A percentile compares a stretch with the other conserved stretches of the same genome.
Conservation (phyloP, 1,284 basidiomycete species). For the Cutaneotrichosporon cavernicola region DNA sequence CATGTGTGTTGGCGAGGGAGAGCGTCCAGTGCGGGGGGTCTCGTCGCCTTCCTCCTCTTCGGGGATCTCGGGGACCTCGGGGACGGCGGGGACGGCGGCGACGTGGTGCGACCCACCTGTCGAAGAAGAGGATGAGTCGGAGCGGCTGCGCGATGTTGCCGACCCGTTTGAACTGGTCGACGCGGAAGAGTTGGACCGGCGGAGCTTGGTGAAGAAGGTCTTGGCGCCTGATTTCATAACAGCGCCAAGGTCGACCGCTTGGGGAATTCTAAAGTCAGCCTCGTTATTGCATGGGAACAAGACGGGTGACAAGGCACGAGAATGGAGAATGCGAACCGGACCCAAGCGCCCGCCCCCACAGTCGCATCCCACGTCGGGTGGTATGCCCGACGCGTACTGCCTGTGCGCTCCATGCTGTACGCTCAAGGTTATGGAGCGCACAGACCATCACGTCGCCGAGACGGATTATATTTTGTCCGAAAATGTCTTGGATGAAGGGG, state of each 20-base stretch:
- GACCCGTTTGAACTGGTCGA: constrained; percentile 11
- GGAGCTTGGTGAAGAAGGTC: constrained; percentile 46
- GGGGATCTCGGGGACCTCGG: neutral
- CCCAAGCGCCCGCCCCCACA: no score
- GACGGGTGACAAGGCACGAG: neutral
- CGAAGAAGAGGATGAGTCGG: neutral
- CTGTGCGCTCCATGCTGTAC: neutral
- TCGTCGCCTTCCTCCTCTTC: constrained; percentile 18
- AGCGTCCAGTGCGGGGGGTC: constrained; percentile 22
- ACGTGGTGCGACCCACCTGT: no score
- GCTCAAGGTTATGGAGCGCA: neutral
- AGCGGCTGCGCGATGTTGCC: neutral
- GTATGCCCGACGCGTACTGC: no score
- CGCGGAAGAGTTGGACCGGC: constrained; percentile 25
- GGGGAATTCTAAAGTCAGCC: constrained; percentile 20
- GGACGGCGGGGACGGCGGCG: no score
- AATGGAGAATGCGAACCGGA: neutral
- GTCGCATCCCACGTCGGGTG: no score
- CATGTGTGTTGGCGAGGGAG: constrained; percentile 11
- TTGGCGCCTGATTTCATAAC: constrained; percentile 42
- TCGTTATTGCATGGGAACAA: no score
- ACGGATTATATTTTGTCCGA: neutral
- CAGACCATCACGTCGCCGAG: neutral
- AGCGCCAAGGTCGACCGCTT: constrained; percentile 44
- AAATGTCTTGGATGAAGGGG: neutral